These are phyloP conservation scores for Picea abies DNA, from an alignment of 83 land plant species.

Conservation along the genomic window DNA sequence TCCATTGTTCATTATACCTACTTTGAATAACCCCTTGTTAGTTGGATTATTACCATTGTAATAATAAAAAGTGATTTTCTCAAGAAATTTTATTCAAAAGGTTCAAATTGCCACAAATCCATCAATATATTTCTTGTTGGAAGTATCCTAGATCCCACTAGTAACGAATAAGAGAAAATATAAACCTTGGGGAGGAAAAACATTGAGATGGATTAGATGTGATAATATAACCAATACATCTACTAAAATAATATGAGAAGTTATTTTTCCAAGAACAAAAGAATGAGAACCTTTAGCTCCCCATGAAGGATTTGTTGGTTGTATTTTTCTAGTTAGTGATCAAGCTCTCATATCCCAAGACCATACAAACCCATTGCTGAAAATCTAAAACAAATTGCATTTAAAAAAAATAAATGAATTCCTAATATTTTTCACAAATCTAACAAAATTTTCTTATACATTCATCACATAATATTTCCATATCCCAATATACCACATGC, in stretches of 20 bases:
- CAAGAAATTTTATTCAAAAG: conserved; percentile 18
- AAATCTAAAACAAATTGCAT: conserved; percentile 22
- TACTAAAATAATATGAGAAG: conserved; percentile 17
- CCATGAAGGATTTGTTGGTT: conserved; percentile 8
- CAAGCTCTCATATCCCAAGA: conserved; percentile 23
- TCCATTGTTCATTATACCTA: conserved; percentile 7
- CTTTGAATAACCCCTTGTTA: conserved; percentile 12
- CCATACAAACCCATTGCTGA: conserved; percentile 27
- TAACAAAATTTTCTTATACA: background rate
- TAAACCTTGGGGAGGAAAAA: conserved; percentile 7
- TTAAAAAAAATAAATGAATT: conserved; percentile 13
- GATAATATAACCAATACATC: conserved; percentile 9
- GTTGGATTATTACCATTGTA: background rate
- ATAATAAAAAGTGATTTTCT: conserved; percentile 6
- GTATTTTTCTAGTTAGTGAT: conserved; percentile 23
- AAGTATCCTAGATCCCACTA: background rate
- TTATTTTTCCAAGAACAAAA: conserved; percentile 11
- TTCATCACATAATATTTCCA: conserved; percentile 6
- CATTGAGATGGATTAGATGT: conserved; percentile 1
- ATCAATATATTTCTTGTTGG: background rate
- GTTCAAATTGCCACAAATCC: conserved; percentile 12
- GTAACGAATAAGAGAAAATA: conserved; percentile 15
- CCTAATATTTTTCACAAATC: background rate
- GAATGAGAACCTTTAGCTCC: conserved; percentile 4
- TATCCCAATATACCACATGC: conserved; percentile 15